Evolutionary conservation across 1,284 basidiomycete species (phyloP), one percentile per base, ranked within the genome.

Genomic region (Heterobasidion parviporum): DNA sequence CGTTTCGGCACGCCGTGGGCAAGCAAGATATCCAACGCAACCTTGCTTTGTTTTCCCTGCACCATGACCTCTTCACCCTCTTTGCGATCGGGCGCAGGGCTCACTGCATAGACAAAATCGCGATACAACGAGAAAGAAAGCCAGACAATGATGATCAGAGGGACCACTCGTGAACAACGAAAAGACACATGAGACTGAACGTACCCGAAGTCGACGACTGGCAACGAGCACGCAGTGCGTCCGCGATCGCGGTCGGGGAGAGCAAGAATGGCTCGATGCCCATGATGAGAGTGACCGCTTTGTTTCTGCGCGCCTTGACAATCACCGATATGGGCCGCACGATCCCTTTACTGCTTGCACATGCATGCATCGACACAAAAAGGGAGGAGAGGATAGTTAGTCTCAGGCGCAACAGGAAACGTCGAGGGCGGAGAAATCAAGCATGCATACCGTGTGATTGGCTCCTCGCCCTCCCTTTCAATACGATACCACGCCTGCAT

Each of bases 401-500:
- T 78, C 14, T 91, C 85, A 0, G 82, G 78, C 41, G 81, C 73
- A 20, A 92, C 69, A 4, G 79, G 76, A 68, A 87, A 95, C 0
- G 83, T 76, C 49, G 4, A 50, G 49, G 3, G 49, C 14, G 26
- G 8, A 50, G 43, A n/a, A 20, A 36, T 36, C 12, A n/a, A 33
- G 16, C 14, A 43, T 8, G 70, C 78, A 5, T 55, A 87, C 87
- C 82, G 88, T 56, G 74, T 65, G 1, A 83, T 65, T 1, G 72
- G 60, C 20, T 84, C 81, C 51, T 72, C 75, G 0, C 79, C 81
- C 8, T 78, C 78, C 5, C 69, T 73, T 36, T 65, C 64, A 14
- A 88, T 69, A 64, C 83, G 81, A 62, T 90, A 75, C 87, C 88
- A 92, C 26, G 66, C 67, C 66, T 90, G 87, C 87, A 92, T 91